These are phyloP conservation scores for Pythium oligandrum DNA, from an alignment of 352 stramenopile species.

Conservation along the genomic window DNA sequence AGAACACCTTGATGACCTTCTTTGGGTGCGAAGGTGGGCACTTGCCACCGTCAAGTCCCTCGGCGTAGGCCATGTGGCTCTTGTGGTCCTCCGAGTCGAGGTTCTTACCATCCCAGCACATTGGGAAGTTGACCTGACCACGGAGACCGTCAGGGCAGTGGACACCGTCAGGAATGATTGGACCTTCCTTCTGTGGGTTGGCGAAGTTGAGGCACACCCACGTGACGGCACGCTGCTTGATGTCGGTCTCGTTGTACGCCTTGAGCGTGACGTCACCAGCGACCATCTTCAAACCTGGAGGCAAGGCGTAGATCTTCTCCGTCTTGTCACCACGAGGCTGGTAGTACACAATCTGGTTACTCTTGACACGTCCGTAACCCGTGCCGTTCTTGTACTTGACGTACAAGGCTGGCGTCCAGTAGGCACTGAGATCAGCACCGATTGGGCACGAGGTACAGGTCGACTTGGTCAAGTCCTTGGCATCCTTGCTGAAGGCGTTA, in stretches of 20 bases:
- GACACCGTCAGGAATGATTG: conserved; percentile 31
- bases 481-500: conserved; percentile 41
- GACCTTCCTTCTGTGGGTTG: conserved; percentile 32
- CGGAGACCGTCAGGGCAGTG: conserved; percentile 39
- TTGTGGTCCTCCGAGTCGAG: conserved; percentile 46
- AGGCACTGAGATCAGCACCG: conserved; percentile 36
- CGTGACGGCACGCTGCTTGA: conserved; percentile 36
- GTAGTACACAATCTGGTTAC: conserved; percentile 53
- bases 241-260: conserved; percentile 21
- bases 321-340: conserved; percentile 22
- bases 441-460: conserved; percentile 47
- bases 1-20: conserved; percentile 64
- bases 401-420: conserved; percentile 48
- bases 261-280: conserved; percentile 33
- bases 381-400: conserved; percentile 55
- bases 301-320: conserved; percentile 41
- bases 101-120: conserved; percentile 47
- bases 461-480: conserved; percentile 30
- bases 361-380: conserved; percentile 43
- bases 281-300: conserved; percentile 41
- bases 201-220: conserved; percentile 47
- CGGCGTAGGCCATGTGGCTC: conserved; percentile 46
- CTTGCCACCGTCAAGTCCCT: conserved; percentile 30
- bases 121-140: conserved; percentile 52
- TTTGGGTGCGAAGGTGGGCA: conserved; percentile 29